Evolutionary conservation across 495 filamentous ascomycete species (phyloP).

Genomic region (Glutinoglossum americanum): DNA sequence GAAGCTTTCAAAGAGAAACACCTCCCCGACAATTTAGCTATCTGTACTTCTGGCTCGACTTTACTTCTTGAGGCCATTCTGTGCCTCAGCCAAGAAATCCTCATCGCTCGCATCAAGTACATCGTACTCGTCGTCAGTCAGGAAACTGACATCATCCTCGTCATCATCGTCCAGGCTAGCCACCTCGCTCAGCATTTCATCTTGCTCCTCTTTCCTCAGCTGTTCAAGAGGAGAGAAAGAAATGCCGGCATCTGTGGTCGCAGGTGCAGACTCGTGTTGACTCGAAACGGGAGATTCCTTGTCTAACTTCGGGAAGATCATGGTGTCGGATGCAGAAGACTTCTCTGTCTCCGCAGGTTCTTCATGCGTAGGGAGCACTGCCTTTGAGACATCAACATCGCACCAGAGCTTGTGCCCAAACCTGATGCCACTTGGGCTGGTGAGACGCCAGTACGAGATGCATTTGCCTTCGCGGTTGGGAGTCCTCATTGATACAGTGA

Average conservation of each 20-base stretch:
- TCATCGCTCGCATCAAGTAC: conserved; percentile 90
- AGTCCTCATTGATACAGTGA: conserved; percentile 67
- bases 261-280: conserved; percentile 35
- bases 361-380: background rate
- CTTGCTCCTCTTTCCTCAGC: conserved; percentile 18
- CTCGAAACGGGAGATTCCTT: conserved; percentile 79
- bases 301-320: conserved; percentile 94
- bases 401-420: conserved; percentile 95
- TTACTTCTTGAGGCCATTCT: background rate
- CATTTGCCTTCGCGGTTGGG: conserved; percentile 48
- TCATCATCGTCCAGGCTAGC: conserved; percentile 35
- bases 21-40: background rate
- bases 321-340: conserved; percentile 15
- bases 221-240: conserved; percentile 19
- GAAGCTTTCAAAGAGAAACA: background rate
- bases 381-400: conserved; percentile 43
- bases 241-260: conserved; percentile 15
- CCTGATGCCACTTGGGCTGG: conserved; percentile 51
- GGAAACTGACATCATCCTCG: conserved; percentile 41
- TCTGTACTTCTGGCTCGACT: background rate
- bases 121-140: conserved; percentile 96
- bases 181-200: conserved; percentile 40
- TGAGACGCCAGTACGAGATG: conserved; percentile 94
- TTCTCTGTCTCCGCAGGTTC: conserved; percentile 4
- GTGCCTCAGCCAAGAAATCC: conserved; percentile 37